Percentiles rank a stretch among this genome's conserved stretches.
These are phyloP conservation scores for Aegilops longissima DNA, from an alignment of 176 grass and related monocot genomes.

Conservation along the genomic window DNA sequence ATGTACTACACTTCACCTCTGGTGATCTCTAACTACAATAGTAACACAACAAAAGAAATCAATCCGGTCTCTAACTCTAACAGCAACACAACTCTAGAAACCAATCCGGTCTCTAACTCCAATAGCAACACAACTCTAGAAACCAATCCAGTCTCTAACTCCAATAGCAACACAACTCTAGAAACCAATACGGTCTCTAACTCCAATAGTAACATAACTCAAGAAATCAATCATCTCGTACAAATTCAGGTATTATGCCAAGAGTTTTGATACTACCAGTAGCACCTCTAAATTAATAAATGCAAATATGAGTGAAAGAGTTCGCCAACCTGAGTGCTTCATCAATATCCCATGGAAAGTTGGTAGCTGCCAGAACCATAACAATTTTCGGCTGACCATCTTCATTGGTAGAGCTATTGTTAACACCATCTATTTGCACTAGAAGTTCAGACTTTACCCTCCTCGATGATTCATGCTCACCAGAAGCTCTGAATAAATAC, in stretches of 20 bases:
- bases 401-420: constrained; percentile 79
- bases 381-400: constrained; percentile 93
- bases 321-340: constrained; percentile 80
- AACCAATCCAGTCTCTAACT: not conserved
- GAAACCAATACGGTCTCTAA: constrained; percentile 3
- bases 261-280: not conserved
- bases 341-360: constrained; percentile 99
- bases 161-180: constrained; percentile 1
- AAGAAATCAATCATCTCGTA: constrained; percentile 28
- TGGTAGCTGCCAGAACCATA: constrained; percentile 95
- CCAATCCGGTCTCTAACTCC: not conserved
- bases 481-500: constrained; percentile 66
- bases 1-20: not conserved
- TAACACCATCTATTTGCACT: constrained; percentile 98
- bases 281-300: constrained; percentile 19
- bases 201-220: not conserved
- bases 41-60: too few species aligned
- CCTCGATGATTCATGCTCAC: constrained; percentile 98
- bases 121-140: too few species aligned
- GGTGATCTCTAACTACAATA: too few species aligned
- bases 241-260: not conserved
- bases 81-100: not conserved
- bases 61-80: not conserved
- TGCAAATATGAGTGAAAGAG: constrained; percentile 9
- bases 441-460: constrained; percentile 99